Conservation (phyloP, 1,139 yeast genomes). For the Hemisphaericaspora xylofermentans region DNA sequence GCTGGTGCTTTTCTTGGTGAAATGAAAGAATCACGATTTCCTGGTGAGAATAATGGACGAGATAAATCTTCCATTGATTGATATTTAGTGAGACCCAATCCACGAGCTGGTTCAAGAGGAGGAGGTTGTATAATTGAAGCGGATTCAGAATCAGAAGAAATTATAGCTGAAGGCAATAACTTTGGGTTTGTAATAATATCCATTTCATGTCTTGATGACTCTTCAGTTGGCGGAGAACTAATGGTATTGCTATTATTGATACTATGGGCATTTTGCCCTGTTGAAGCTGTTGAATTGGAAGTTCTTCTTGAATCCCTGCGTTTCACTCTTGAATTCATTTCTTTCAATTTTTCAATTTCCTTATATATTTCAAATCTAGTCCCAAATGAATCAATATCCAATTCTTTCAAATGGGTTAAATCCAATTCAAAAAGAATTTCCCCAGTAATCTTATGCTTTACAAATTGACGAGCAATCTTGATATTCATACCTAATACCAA, state of each 20-base stretch:
- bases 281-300: slow-evolving; percentile 2
- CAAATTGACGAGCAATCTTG: slow-evolving; percentile 72
- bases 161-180: slow-evolving; percentile 1
- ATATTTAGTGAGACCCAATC: slow-evolving; percentile 9
- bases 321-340: slow-evolving; percentile 1
- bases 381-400: slow-evolving; percentile 91
- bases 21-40: slow-evolving; percentile 23
- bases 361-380: slow-evolving; percentile 89
- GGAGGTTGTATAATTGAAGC: slow-evolving; percentile 1
- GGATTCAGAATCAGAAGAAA: slow-evolving; percentile 2
- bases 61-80: slow-evolving; percentile 50
- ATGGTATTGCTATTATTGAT: slow-evolving; percentile 9
- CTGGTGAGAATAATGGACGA: slow-evolving; percentile 4
- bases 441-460: slow-evolving; percentile 87
- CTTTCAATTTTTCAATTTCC: slow-evolving; percentile 70
- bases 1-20: slow-evolving; percentile 67
- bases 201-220: slow-evolving; percentile 1
- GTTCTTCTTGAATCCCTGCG: slow-evolving; percentile 1
- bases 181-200: background rate
- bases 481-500: slow-evolving; percentile 67
- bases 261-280: background rate
- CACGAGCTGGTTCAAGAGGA: background rate
- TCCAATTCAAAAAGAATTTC: slow-evolving; percentile 81
- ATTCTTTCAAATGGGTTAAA: slow-evolving; percentile 79
- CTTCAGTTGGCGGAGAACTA: slow-evolving; percentile 14